phyloP scores from a whole-genome alignment of 208 protist genomes.

The Trypanosoma conorhini region DNA sequence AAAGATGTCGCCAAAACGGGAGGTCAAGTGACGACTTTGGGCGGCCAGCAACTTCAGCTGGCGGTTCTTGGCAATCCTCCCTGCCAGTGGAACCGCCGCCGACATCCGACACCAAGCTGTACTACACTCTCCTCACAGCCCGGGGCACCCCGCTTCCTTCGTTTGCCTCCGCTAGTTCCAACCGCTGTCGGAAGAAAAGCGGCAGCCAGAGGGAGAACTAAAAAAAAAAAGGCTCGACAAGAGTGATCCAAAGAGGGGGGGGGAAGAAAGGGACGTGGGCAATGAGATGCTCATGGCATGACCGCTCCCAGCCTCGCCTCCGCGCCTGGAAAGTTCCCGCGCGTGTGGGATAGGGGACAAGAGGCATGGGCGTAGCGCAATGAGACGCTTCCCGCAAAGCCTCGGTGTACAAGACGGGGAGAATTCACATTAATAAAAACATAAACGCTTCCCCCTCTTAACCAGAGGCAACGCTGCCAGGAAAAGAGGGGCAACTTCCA shows the following conservation, averaged over 20 bases:
- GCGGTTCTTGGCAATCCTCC: slow-evolving; percentile 36
- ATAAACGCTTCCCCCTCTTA: too few relatives aligned
- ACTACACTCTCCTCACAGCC: neutral
- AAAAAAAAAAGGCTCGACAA: neutral
- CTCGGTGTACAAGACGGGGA: too few relatives aligned
- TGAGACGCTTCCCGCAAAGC: too few relatives aligned
- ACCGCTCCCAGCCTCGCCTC: too few relatives aligned
- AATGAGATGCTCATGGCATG: too few relatives aligned
- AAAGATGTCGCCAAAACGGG: slow-evolving; percentile 38
- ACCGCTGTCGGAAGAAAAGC: neutral
- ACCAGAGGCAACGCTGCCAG: too few relatives aligned
- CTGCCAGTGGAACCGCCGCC: slow-evolving; percentile 26
- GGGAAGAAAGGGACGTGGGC: neutral
- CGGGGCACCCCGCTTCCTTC: neutral
- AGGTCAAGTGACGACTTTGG: slow-evolving; percentile 41
- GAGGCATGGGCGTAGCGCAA: too few relatives aligned
- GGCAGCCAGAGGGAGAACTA: neutral
- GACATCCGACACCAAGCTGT: slow-evolving; percentile 12
- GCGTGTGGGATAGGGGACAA: too few relatives aligned
- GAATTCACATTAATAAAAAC: too few relatives aligned
- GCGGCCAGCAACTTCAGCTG: slow-evolving; percentile 40
- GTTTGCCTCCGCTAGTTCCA: neutral
- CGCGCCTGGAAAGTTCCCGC: too few relatives aligned
- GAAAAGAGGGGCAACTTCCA: neutral
- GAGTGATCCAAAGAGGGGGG: neutral